Percentiles rank a stretch among this genome's conserved stretches.
Conservation (phyloP, 2,329 filamentous ascomycete species). For the Calonectria pteridis region DNA sequence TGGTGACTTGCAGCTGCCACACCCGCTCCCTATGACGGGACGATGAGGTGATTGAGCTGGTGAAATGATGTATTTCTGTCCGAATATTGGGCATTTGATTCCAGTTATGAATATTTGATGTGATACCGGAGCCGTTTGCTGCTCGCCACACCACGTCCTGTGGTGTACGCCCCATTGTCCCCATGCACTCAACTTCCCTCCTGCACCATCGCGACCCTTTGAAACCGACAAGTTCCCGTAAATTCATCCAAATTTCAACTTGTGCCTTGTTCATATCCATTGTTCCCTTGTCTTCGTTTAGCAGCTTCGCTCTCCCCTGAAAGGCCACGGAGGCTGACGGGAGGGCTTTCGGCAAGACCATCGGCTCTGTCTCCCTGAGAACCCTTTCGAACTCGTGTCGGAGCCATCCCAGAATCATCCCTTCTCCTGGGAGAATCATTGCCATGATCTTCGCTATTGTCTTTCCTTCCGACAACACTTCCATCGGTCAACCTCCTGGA, state of each 20-base stretch:
- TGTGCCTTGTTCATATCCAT: slow-evolving; percentile 31
- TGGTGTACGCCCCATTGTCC: not conserved
- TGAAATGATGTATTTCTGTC: not conserved
- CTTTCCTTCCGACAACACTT: not conserved
- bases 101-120: slow-evolving; percentile 15
- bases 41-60: not conserved
- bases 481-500: slow-evolving; percentile 8
- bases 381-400: slow-evolving; percentile 44
- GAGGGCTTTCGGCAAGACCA: slow-evolving; percentile 22
- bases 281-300: not conserved
- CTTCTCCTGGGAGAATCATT: slow-evolving; percentile 41
- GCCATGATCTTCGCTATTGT: slow-evolving; percentile 3
- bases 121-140: not conserved
- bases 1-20: not conserved
- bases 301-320: not conserved
- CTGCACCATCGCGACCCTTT: slow-evolving; percentile 31
- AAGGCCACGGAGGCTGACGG: not conserved
- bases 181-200: not conserved
- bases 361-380: slow-evolving; percentile 36
- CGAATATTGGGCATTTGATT: not conserved
- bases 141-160: not conserved
- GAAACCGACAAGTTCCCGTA: slow-evolving; percentile 46
- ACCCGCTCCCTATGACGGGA: not conserved
- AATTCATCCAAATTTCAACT: slow-evolving; percentile 49
- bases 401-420: slow-evolving; percentile 43